Evolutionary conservation across 2,329 filamentous ascomycete genomes (phyloP).

Genomic region (Diaporthe australafricana): DNA sequence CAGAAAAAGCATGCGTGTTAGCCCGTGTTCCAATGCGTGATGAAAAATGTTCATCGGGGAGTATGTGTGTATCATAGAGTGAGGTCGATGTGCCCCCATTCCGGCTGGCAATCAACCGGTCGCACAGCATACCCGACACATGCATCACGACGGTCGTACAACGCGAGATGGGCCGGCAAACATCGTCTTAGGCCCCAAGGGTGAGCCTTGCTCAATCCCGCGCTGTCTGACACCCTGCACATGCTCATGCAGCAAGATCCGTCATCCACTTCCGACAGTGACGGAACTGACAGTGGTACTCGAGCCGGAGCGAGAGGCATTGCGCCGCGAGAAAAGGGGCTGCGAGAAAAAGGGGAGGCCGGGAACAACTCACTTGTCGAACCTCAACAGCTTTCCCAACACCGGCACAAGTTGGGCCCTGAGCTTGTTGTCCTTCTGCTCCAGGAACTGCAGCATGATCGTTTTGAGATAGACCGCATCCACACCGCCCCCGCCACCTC

Average conservation of each 20-base stretch:
- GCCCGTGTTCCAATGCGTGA: conserved; percentile 32
- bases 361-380: conserved; percentile 73
- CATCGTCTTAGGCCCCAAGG: background rate
- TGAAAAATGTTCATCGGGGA: background rate
- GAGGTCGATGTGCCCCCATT: background rate
- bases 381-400: conserved; percentile 79
- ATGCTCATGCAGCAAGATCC: background rate
- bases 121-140: conserved; percentile 24
- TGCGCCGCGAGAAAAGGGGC: conserved; percentile 19
- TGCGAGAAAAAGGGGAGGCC: conserved; percentile 16
- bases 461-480: conserved; percentile 81
- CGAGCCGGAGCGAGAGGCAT: background rate
- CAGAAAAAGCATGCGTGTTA: conserved; percentile 36
- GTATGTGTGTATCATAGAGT: background rate
- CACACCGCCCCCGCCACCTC: conserved; percentile 42
- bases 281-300: background rate
- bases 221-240: conserved; percentile 10
- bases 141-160: conserved; percentile 11
- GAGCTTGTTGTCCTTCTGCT: conserved; percentile 82
- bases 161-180: conserved; percentile 3
- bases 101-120: conserved; percentile 25
- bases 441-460: conserved; percentile 82
- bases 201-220: conserved; percentile 19
- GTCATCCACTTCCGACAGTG: background rate
- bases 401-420: conserved; percentile 83